Base-by-base conservation (phyloP, 495 filamentous ascomycete species). In the Neurospora sp. region DNA sequence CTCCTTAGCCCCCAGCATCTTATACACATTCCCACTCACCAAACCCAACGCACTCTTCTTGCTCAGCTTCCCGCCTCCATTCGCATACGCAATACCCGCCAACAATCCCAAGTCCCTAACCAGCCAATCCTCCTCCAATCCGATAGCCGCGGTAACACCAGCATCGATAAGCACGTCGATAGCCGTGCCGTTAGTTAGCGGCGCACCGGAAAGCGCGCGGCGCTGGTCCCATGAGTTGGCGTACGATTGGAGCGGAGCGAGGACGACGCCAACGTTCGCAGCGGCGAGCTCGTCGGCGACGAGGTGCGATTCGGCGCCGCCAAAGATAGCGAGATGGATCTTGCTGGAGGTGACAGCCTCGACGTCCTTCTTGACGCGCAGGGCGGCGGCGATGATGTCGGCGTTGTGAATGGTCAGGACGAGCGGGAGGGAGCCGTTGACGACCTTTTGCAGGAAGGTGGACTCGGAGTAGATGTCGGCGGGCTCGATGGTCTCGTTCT, bases 141-240 rank as follows among this genome's bases (percentile, higher is more conserved):
- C 82, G 27, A 88, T 82, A 0, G 81, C 87, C 10, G 82, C 80
- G 7, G 73, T 68, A 2, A 88, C 86, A 10, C 83, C 78, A 39
- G 86, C 86, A 39, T 83, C 81, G 1, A 85, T 39, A 5, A 88
- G 81, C 18, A 48, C 40, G 59, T 86, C 84, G 7, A 88, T 77
- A 1, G 79, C 80, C 9, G 86, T 88, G 5, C 84, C 86, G 69
- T 87, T 86, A 11, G 84, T 86, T 1, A 88, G 82, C 18, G 86
- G 86, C 2, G 86, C 85, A 3, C 86, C 86, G 0, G 83, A 80
- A 31, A 87, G 77, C 4, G 83, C 80, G 8, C 85, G 80, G 3
- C 82, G 81, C 72, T 86, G 80, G 69, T 87, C 86, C 85, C 86
- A 88, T 0, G 71, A 66, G 3, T 39, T 76, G 11, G 82, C 80